Evolutionary conservation across 2,329 filamentous ascomycete species (phyloP), one percentile per base, ranked within the genome.

Genomic region (Cephalotrichum gorgonifer): DNA sequence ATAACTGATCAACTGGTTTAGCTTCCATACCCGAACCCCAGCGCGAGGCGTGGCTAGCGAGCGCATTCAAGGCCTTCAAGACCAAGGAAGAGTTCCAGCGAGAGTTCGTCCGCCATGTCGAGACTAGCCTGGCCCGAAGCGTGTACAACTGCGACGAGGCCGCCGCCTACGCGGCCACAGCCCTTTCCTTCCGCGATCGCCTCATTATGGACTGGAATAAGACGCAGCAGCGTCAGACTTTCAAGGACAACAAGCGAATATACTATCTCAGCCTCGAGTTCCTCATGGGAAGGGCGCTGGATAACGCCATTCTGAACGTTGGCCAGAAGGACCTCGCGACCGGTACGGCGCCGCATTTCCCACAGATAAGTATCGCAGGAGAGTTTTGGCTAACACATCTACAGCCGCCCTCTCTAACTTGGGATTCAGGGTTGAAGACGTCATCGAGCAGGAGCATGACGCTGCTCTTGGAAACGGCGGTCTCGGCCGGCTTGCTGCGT

Each of bases 201-300:
- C 74, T 98, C 62, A 84, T 98, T 60, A 83, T 93, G 54, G 88
- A 95, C 57, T 98, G 93, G 93, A 98, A 97, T 72, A 89, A 85
- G 69, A 98, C 93, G 43, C 93, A 98, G 72, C 93, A 98, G 72
- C 84, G 85, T 53, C 93, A 98, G 69, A 96, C 91, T 0, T 88
- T 86, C 60, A 76, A 79, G 50, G 93, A 97, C 64, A 82, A 81
- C 68, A 98, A 98, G 77, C 82, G 93, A 53, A 79, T 98, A 57
- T 98, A 98, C 72, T 98, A 98, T 64, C 79, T 98, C 52, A 96
- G 90, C 57, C 80, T 98, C 51, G 93, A 98, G 69, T 98, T 98
- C 61, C 72, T 98, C 60, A 98, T 98, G 93, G 93, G 93, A 39
- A 79, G 93, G 62, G 86, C 93, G 43, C 72, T 98, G 54, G 93